Conservation (phyloP, 1,139 yeast genomes). For the Geotrichum citri-aurantii region DNA sequence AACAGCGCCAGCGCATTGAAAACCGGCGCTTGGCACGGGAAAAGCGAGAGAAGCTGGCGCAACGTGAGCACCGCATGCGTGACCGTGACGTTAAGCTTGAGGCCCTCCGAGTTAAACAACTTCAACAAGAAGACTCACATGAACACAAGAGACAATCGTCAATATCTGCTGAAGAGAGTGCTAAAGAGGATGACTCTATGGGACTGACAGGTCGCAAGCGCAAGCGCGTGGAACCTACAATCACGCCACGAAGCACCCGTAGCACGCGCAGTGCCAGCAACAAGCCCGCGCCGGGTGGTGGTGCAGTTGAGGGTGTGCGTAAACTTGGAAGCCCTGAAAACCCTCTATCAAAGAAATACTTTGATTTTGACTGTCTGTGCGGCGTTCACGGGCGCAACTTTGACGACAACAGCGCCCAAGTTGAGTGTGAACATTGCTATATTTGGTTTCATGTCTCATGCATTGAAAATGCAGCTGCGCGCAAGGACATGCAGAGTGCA, state of each 20-base stretch:
- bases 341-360: constrained; percentile 17
- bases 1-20: background rate
- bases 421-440: constrained; percentile 39
- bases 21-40: constrained; percentile 10
- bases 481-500: constrained; percentile 5
- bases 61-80: constrained; percentile 8
- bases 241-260: constrained; percentile 5
- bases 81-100: constrained; percentile 1
- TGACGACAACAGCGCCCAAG: constrained; percentile 38
- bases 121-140: background rate
- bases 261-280: constrained; percentile 10
- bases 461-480: constrained; percentile 20
- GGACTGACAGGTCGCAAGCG: background rate
- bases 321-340: constrained; percentile 7
- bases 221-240: constrained; percentile 1
- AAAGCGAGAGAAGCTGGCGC: constrained; percentile 1
- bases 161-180: background rate
- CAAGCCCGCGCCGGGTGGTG: background rate
- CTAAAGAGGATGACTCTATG: background rate
- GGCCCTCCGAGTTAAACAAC: background rate
- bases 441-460: constrained; percentile 43
- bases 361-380: constrained; percentile 42
- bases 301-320: constrained; percentile 1
- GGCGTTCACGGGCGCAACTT: constrained; percentile 39
- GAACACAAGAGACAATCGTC: background rate